Evolutionary conservation across 129 eudicot genomes (phyloP), one percentile per base, ranked within the genome.

Genomic region (carrot (Daucus carota)): DNA sequence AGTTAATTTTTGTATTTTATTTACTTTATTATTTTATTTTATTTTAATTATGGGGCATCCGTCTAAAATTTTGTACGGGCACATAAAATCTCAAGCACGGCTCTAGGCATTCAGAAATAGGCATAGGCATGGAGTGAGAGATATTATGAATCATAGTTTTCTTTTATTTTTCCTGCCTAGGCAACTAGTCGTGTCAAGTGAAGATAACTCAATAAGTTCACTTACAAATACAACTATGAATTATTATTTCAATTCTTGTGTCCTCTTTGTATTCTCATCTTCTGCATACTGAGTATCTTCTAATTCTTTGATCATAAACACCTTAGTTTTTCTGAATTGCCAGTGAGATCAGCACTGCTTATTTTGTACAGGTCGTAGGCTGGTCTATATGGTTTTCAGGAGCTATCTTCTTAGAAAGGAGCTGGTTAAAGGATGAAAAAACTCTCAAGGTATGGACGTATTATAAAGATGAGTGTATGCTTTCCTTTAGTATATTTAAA

Each of bases 311-410:
- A 11, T 3, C 50, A 31, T 60, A 6, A 74, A 33, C 17, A 74
- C 45, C 78, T 0, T 46, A 40, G 32, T 28, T 6, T 72, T 42
- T 24, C 59, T 24, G 42, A 44, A 43, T 28, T 76, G 20, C 24
- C 42, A 3, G n/a, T 24, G 74, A 34, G 18, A 31, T 73, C 31
- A 72, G 26, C 71, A 42, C 6, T 70, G 73, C 29, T 73, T 71
- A 43, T 72, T 81, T 36, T 66, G 69, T 84, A 85, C 92, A 94
- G 98, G 98, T 89, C 73, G 83, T 94, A 67, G 98, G 98, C 52
- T 91, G 98, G 98, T 94, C 98, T 44, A 94, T 94, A 93, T 94
- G 98, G 98, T 94, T 94, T 81, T 94, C 98, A 33, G 98, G 91
- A 87, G 91, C 87, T 82, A 96, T 94, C 29, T 94, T 91, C 82